Evolutionary conservation across 441 rosid species (phyloP).

Genomic region (Manihot esculenta): DNA sequence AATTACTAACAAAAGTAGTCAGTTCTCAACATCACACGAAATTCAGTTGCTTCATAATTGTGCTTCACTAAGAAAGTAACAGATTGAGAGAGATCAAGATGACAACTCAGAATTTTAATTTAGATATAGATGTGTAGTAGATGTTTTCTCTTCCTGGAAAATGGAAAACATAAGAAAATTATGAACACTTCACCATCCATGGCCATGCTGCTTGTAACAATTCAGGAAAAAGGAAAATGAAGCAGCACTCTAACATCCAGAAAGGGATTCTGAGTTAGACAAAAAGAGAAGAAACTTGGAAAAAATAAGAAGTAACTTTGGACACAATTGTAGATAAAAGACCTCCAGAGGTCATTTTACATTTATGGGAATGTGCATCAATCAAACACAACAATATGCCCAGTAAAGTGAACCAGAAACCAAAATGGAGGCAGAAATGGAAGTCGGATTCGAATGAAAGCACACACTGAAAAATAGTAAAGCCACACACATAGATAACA

Average conservation of each 20-base stretch:
- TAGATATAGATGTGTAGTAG: too few species aligned
- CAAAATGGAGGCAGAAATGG: conserved; percentile 11
- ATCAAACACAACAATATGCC: conserved; percentile 31
- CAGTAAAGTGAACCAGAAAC: conserved; percentile 12
- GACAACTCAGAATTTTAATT: too few species aligned
- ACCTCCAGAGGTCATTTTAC: conserved; percentile 26
- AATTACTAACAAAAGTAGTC: too few species aligned
- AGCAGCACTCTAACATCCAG: conserved; percentile 1
- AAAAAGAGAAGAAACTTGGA: too few species aligned
- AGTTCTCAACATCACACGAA: too few species aligned
- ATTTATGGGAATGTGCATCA: conserved; percentile 22
- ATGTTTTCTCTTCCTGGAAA: too few species aligned
- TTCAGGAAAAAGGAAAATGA: background rate
- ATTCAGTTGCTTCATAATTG: too few species aligned
- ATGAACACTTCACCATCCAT: background rate
- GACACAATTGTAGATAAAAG: conserved; percentile 11
- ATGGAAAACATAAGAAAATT: background rate
- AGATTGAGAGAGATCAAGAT: too few species aligned
- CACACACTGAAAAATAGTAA: conserved; percentile 35
- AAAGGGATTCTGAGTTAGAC: too few species aligned
- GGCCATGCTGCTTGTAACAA: background rate
- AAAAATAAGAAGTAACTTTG: too few species aligned
- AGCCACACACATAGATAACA: conserved; percentile 19
- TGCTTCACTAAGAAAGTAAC: too few species aligned
- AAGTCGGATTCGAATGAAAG: conserved; percentile 21